Evolutionary conservation across 495 filamentous ascomycete genomes (phyloP).

Genomic region (Neurospora sp.): DNA sequence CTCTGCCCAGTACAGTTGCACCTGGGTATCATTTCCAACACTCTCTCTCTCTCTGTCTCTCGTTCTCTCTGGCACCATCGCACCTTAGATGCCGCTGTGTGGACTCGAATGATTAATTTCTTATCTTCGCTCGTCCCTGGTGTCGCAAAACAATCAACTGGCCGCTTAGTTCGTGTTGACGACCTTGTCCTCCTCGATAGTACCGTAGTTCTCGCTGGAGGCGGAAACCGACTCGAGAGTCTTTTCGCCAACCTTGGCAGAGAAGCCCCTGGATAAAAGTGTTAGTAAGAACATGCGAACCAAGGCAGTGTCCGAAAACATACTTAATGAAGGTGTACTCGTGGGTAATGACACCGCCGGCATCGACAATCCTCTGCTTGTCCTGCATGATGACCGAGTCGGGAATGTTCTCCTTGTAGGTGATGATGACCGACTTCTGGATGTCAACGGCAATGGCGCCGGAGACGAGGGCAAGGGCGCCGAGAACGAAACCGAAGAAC

Average conservation of each 20-base stretch:
- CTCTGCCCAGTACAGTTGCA: not conserved
- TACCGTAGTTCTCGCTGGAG: slow-evolving; percentile 53
- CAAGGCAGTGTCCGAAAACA: slow-evolving; percentile 4
- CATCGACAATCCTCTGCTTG: slow-evolving; percentile 56
- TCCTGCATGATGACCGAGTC: slow-evolving; percentile 55
- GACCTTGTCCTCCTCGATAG: slow-evolving; percentile 68
- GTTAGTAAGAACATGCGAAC: slow-evolving; percentile 1
- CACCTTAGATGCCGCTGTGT: not conserved
- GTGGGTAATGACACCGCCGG: slow-evolving; percentile 51
- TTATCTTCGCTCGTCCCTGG: not conserved
- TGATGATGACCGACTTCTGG: slow-evolving; percentile 67
- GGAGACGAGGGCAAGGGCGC: slow-evolving; percentile 41
- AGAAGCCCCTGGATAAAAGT: slow-evolving; percentile 52
- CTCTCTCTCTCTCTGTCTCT: not conserved
- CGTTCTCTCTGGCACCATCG: not conserved
- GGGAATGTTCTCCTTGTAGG: slow-evolving; percentile 64
- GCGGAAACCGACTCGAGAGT: slow-evolving; percentile 60
- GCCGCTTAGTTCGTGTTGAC: slow-evolving; percentile 26
- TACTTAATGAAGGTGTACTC: slow-evolving; percentile 51
- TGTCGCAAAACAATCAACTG: not conserved
- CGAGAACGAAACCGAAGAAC: slow-evolving; percentile 41
- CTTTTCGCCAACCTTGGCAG: slow-evolving; percentile 57
- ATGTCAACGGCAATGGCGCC: slow-evolving; percentile 44
- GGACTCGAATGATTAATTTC: not conserved
- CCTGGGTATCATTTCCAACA: not conserved